Percentiles rank a stretch among this genome's conserved stretches.
phyloP scores from a whole-genome alignment of 192 early-diverging fungal species.

The Lunasporangiospora selenospora region DNA sequence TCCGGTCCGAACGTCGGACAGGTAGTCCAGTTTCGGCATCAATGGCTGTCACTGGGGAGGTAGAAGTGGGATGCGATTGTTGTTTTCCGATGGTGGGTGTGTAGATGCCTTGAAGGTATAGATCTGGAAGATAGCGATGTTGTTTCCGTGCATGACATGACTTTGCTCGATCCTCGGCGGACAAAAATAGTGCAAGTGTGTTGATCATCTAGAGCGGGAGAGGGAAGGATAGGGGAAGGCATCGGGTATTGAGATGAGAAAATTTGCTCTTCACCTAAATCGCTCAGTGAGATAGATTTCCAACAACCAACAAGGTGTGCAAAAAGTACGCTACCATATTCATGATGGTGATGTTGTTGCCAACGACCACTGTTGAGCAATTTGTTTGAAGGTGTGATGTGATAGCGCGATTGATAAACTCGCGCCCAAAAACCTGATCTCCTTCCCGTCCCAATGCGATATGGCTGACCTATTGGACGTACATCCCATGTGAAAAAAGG shows the following conservation, averaged over 20 bases:
- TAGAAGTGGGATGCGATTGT: background rate
- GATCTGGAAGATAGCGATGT: slow-evolving; percentile 56
- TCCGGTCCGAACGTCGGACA: slow-evolving; percentile 37
- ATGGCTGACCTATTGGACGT: slow-evolving; percentile 49
- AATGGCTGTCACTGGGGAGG: slow-evolving; percentile 3
- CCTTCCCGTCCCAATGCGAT: slow-evolving; percentile 51
- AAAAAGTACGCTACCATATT: slow-evolving; percentile 50
- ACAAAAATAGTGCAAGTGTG: slow-evolving; percentile 56
- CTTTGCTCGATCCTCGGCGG: slow-evolving; percentile 53
- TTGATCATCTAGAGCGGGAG: slow-evolving; percentile 61
- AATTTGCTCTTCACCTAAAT: too few species aligned
- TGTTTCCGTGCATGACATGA: slow-evolving; percentile 60
- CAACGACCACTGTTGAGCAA: slow-evolving; percentile 55
- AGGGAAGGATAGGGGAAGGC: too few species aligned
- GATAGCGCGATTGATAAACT: slow-evolving; percentile 53
- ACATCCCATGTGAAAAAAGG: background rate
- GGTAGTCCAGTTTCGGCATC: slow-evolving; percentile 20
- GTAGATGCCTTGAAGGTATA: slow-evolving; percentile 58
- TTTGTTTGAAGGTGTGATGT: slow-evolving; percentile 60
- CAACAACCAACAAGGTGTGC: background rate
- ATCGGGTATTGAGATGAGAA: background rate
- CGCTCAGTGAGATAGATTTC: too few species aligned
- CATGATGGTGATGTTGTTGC: slow-evolving; percentile 59
- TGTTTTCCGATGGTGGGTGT: slow-evolving; percentile 47
- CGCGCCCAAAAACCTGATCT: slow-evolving; percentile 50